Conservation (phyloP, 2,329 filamentous ascomycete genomes). For the Bipolaris oryzae region DNA sequence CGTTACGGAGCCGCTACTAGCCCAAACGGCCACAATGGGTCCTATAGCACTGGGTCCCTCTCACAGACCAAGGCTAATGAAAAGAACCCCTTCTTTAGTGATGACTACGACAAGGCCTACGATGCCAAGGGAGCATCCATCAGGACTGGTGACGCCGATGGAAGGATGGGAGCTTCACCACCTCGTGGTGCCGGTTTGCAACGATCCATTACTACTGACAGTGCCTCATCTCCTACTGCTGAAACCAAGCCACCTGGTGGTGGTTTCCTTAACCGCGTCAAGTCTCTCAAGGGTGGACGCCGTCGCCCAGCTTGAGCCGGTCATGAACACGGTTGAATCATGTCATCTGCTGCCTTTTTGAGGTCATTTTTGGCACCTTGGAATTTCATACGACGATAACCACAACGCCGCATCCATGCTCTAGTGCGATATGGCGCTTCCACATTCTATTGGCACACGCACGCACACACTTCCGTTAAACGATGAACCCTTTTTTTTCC, state of each 20-base stretch:
- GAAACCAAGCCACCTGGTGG: constrained; percentile 33
- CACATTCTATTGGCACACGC: constrained; percentile 29
- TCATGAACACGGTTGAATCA: neutral
- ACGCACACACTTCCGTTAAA: constrained; percentile 21
- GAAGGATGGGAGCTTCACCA: constrained; percentile 35
- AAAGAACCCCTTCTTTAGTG: constrained; percentile 78
- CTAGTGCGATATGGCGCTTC: constrained; percentile 1
- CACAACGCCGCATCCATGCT: neutral
- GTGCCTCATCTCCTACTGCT: constrained; percentile 27
- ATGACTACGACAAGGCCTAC: constrained; percentile 73
- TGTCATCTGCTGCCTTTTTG: neutral
- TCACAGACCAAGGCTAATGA: constrained; percentile 48
- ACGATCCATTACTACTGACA: constrained; percentile 44
- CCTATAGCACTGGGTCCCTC: constrained; percentile 50
- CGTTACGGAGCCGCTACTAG: constrained; percentile 52
- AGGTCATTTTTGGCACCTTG: neutral
- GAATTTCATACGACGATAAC: neutral
- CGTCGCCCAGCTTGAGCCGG: constrained; percentile 37
- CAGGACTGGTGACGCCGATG: constrained; percentile 53
- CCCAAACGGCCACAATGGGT: constrained; percentile 28
- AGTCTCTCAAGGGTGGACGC: constrained; percentile 48
- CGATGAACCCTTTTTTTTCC: constrained; percentile 18
- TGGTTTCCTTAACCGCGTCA: constrained; percentile 47
- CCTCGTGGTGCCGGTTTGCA: constrained; percentile 37
- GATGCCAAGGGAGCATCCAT: constrained; percentile 68